A percentile compares a stretch with the other conserved stretches of the same genome.
Evolutionary conservation across 2,329 filamentous ascomycete genomes (phyloP).

Genomic region (Botrytis porri): DNA sequence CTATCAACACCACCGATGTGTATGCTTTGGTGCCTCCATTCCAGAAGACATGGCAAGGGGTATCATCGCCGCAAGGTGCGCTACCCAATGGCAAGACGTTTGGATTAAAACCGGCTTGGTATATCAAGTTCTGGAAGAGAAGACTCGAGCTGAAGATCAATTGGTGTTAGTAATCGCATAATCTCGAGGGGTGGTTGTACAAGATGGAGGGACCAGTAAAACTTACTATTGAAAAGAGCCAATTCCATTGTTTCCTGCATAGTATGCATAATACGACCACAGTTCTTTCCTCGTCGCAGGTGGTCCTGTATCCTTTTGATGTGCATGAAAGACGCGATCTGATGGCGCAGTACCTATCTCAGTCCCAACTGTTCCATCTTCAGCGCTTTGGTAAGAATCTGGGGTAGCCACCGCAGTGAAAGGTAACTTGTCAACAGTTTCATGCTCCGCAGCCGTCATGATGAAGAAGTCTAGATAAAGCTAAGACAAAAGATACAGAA

Average conservation of each 20-base stretch:
- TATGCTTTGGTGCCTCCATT: slow-evolving; percentile 33
- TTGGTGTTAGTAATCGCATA: slow-evolving; percentile 8
- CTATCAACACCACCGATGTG: slow-evolving; percentile 36
- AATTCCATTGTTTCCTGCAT: slow-evolving; percentile 37
- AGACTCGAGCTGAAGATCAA: slow-evolving; percentile 32
- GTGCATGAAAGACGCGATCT: not conserved
- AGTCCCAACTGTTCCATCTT: slow-evolving; percentile 21
- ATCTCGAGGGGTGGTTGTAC: not conserved
- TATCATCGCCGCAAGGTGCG: slow-evolving; percentile 31
- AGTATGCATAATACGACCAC: slow-evolving; percentile 36
- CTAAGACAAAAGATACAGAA: not conserved
- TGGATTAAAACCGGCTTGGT: slow-evolving; percentile 37
- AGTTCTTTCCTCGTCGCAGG: slow-evolving; percentile 35
- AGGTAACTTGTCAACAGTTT: slow-evolving; percentile 23
- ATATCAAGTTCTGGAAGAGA: slow-evolving; percentile 38
- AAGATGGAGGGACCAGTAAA: not conserved
- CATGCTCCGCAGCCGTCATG: slow-evolving; percentile 15
- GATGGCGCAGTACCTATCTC: not conserved
- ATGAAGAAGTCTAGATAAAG: not conserved
- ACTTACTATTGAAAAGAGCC: slow-evolving; percentile 37
- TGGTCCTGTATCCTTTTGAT: slow-evolving; percentile 19
- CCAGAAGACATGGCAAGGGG: slow-evolving; percentile 37
- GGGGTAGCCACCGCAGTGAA: slow-evolving; percentile 32
- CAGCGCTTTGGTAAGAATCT: slow-evolving; percentile 19
- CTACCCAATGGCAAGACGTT: slow-evolving; percentile 36